These are phyloP conservation scores for Marasmius oreades DNA, from an alignment of 1,284 basidiomycete species.

Conservation along the genomic window DNA sequence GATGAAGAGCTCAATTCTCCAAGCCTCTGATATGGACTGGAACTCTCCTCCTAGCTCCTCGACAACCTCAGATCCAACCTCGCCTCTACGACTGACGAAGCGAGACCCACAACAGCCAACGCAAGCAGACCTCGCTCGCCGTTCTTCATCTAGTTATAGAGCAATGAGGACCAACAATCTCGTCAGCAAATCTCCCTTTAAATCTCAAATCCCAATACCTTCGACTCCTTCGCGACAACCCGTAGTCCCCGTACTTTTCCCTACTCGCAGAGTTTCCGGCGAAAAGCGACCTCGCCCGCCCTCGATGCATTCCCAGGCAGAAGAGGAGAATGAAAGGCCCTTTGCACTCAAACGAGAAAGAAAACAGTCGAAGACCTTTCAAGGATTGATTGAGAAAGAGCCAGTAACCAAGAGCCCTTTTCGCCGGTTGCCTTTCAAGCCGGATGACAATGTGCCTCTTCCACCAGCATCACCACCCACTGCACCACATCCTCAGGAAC, in stretches of 20 bases:
- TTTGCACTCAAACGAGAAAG: conserved; percentile 70
- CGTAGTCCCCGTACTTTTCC: conserved; percentile 30
- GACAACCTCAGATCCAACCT: conserved; percentile 34
- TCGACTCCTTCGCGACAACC: conserved; percentile 34
- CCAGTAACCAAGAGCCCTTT: conserved; percentile 89
- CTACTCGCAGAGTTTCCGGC: conserved; percentile 59
- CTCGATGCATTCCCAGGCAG: conserved; percentile 65
- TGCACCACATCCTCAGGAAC: not conserved
- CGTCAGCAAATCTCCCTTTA: conserved; percentile 89
- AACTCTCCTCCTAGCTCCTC: conserved; percentile 35
- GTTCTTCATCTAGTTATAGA: conserved; percentile 80
- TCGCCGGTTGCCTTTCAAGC: conserved; percentile 28
- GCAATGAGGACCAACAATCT: conserved; percentile 80
- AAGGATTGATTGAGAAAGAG: conserved; percentile 71
- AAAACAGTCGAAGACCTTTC: conserved; percentile 72
- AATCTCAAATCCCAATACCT: conserved; percentile 52
- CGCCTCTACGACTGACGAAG: conserved; percentile 71
- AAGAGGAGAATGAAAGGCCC: conserved; percentile 69
- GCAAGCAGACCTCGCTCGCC: conserved; percentile 48
- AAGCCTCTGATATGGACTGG: conserved; percentile 59
- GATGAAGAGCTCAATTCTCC: conserved; percentile 57
- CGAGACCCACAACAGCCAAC: conserved; percentile 49
- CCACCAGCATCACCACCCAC: not conserved
- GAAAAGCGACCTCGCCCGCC: conserved; percentile 69
- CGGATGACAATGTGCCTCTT: not conserved